Conservation (phyloP, 2,329 filamentous ascomycete species). For the Paraphoma sp. region DNA sequence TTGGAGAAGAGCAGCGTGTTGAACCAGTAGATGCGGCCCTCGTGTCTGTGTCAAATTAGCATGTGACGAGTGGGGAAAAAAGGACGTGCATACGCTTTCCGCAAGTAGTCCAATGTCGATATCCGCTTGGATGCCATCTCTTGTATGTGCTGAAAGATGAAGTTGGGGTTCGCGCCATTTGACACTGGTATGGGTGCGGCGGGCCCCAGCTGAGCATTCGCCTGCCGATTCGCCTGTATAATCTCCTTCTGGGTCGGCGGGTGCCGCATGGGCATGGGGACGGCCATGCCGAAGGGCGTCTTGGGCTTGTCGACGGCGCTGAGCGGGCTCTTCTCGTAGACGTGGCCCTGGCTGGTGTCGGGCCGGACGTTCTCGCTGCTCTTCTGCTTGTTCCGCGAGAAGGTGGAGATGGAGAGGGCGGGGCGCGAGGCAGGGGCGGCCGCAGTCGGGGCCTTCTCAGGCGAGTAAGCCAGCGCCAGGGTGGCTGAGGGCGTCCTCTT, state of each 20-base stretch:
- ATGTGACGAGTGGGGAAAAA: neutral
- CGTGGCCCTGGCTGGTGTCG: constrained; percentile 15
- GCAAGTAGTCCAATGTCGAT: constrained; percentile 89
- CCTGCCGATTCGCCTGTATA: constrained; percentile 25
- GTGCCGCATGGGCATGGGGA: constrained; percentile 32
- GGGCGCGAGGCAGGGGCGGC: constrained; percentile 34
- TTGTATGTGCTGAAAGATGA: constrained; percentile 73
- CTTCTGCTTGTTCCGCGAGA: constrained; percentile 45
- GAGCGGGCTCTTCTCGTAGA: constrained; percentile 40
- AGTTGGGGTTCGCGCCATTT: constrained; percentile 57
- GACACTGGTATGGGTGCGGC: constrained; percentile 39
- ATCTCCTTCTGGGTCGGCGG: constrained; percentile 38
- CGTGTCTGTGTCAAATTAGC: constrained; percentile 68
- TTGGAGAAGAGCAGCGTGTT: constrained; percentile 94
- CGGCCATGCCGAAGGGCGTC: constrained; percentile 41
- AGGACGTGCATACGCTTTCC: constrained; percentile 74
- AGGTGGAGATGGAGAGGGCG: constrained; percentile 48
- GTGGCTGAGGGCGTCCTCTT: constrained; percentile 44
- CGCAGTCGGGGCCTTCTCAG: constrained; percentile 38
- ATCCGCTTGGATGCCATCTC: constrained; percentile 92
- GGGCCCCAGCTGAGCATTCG: constrained; percentile 31
- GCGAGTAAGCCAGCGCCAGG: constrained; percentile 44
- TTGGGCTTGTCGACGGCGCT: constrained; percentile 44
- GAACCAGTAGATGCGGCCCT: constrained; percentile 97
- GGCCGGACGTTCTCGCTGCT: constrained; percentile 42